Conservation (phyloP, 495 filamentous ascomycete species). For the Haplographium delicatum region DNA sequence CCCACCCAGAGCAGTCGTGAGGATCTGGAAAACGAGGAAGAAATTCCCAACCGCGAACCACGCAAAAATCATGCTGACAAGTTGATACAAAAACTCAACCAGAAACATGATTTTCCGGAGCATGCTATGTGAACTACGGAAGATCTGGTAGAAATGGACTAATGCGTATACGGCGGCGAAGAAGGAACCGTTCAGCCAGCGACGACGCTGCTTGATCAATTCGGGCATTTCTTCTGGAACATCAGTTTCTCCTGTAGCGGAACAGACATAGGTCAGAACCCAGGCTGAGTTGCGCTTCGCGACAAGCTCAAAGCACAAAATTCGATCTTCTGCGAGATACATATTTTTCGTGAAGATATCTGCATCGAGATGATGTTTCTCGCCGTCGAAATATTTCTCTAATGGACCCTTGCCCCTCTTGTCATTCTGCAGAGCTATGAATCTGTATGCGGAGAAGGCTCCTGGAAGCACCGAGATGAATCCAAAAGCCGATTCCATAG, state of each 20-base stretch:
- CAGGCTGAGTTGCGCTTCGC: slow-evolving; percentile 88
- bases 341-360: slow-evolving; percentile 40
- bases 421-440: slow-evolving; percentile 28
- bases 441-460: slow-evolving; percentile 38
- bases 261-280: slow-evolving; percentile 95
- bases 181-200: slow-evolving; percentile 98
- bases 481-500: slow-evolving; percentile 35
- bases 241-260: slow-evolving; percentile 92
- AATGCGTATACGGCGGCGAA: slow-evolving; percentile 97
- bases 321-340: slow-evolving; percentile 77
- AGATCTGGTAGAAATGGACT: slow-evolving; percentile 88
- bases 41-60: slow-evolving; percentile 74
- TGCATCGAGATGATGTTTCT: slow-evolving; percentile 34
- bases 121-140: slow-evolving; percentile 83
- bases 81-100: slow-evolving; percentile 92
- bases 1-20: slow-evolving; percentile 64
- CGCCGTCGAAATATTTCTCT: slow-evolving; percentile 38
- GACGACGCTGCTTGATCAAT: slow-evolving; percentile 87
- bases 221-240: slow-evolving; percentile 88
- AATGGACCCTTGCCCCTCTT: slow-evolving; percentile 31
- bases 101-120: slow-evolving; percentile 83
- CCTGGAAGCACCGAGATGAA: slow-evolving; percentile 38
- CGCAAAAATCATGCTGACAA: slow-evolving; percentile 81
- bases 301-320: slow-evolving; percentile 98
- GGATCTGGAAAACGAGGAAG: slow-evolving; percentile 58